Evolutionary conservation across 2,329 filamentous ascomycete genomes (phyloP), one percentile per base, ranked within the genome.

Genomic region (Eutypa lata): DNA sequence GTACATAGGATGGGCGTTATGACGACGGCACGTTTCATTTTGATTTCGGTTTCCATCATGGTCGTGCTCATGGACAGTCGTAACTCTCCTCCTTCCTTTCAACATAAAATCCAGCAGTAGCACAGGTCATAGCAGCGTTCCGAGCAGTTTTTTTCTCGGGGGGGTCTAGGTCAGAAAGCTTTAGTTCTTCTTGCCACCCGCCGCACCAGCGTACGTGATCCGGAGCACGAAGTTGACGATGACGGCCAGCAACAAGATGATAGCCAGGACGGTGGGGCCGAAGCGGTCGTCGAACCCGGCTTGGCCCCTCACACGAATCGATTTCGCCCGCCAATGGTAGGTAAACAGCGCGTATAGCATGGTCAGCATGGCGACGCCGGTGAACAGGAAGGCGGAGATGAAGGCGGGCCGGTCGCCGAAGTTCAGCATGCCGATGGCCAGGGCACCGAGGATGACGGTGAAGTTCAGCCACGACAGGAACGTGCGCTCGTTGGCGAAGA

Each of bases 401-500:
- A 94, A 94, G 65, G 93, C 93, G 52, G 96, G 86, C 59, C 86
- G 87, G 74, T 99, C 94, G 69, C 94, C 94, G 66, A 99, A 99
- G 80, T 99, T 99, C 67, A 99, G 86, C 70, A 99, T 91, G 63
- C 94, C 94, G 64, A 99, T 90, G 61, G 94, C 93, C 48, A 99
- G 86, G 59, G 94, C 94, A 68, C 94, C 94, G 57, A 99, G 89
- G 74, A 99, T 93, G 68, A 99, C 92, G 72, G 92, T 96, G 81
- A 97, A 97, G 83, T 99, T 99, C 68, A 99, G 90, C 94, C 94
- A 99, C 74, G 91, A 96, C 68, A 99, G 86, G 73, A 99, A 99
- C 58, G 94, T 99, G 59, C 94, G 91, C 78, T 99, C 94, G 81
- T 99, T 99, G 76, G 94, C 94, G 81, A 99, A 99, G 85, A 97